Evolutionary conservation across 129 eudicot genomes (phyloP), one percentile per base, ranked within the genome.

Genomic region (Sambucus nigra): DNA sequence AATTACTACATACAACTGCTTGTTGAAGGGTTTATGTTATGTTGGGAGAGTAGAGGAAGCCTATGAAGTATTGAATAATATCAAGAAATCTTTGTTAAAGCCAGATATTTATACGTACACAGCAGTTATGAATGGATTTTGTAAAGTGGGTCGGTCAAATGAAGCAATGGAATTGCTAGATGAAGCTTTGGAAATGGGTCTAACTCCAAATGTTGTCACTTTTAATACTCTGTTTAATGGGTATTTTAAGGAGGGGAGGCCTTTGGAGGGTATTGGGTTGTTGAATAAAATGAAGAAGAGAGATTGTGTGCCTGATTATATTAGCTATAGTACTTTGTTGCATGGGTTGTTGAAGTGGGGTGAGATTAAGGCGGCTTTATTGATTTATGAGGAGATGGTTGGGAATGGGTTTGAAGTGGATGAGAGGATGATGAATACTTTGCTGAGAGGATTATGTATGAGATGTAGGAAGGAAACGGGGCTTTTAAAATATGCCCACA

Each of bases 291-390:
- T 88, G 89, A 83, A 77, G 55, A 79, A 69, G 71, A 62, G 72
- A 18, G 42, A 35, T 18, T 83, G 83, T 44, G 14, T 14, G 17
- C 96, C 94, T 13, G 94, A 83, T 70, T 65, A 62, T 63, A 76
- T 88, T 9, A 80, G 71, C 63, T 88, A 88, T 16, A 80, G 76
- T 47, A 80, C 96, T 8, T 71, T 88, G 60, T 66, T 88, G 39
- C 94, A 83, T 41, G 96, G 96, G 51, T 42, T 88, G 77, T 75
- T 88, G 40, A 86, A 88, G 44, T 80, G 94, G 96, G 81, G 89
- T 2, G 54, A 72, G 25, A 57, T 62, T 18, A 59, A 14, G 19
- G 70, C 83, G 1, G 94, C 71, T 18, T 21, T 83, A 33, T 5
- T 40, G 72, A 67, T 80, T 31, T 83, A 80, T 52, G 63, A 67